A percentile compares a stretch with the other conserved stretches of the same genome.
Conservation (phyloP, 169 alveolate species). For the Eimeria necatrix region DNA sequence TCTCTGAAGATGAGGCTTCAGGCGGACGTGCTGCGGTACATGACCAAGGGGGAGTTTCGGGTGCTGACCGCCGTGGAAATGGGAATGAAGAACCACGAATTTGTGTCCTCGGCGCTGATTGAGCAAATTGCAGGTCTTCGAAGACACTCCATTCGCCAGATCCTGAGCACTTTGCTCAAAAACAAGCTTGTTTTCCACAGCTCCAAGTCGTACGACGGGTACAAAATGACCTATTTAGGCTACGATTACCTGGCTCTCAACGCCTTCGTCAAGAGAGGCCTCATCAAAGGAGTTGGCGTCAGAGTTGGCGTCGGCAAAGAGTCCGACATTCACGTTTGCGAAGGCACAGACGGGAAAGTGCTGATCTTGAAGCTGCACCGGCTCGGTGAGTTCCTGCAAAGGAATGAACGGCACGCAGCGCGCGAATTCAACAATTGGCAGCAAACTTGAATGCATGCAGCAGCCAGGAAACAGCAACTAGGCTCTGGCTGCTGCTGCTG, state of each 20-base stretch:
- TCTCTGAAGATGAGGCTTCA: slow-evolving; percentile 78
- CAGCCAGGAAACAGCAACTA: no score
- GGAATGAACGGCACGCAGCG: no score
- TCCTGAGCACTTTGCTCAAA: slow-evolving; percentile 93
- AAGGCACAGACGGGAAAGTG: slow-evolving; percentile 93
- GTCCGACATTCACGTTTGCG: slow-evolving; percentile 98
- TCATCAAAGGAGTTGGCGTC: slow-evolving; percentile 93
- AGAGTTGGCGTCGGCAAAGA: slow-evolving; percentile 99
- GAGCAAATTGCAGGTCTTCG: slow-evolving; percentile 97
- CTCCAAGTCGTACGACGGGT: slow-evolving; percentile 97
- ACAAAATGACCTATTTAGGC: slow-evolving; percentile 98
- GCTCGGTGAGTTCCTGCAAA: slow-evolving; percentile 86
- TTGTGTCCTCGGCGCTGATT: slow-evolving; percentile 96
- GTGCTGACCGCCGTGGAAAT: slow-evolving; percentile 94
- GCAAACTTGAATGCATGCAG: no score
- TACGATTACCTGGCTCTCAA: slow-evolving; percentile 98
- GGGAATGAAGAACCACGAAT: slow-evolving; percentile 99
- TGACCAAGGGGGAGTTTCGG: slow-evolving; percentile 86
- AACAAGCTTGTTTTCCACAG: slow-evolving; percentile 96
- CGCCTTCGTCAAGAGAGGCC: slow-evolving; percentile 96
- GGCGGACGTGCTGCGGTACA: slow-evolving; percentile 85
- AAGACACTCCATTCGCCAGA: slow-evolving; percentile 93
- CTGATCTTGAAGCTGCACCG: slow-evolving; percentile 95
- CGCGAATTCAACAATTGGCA: no score
- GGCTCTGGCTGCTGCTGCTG: background rate